Evolutionary conservation across 2,329 filamentous ascomycete species (phyloP).

Genomic region (Plectosphaerella plurivora): DNA sequence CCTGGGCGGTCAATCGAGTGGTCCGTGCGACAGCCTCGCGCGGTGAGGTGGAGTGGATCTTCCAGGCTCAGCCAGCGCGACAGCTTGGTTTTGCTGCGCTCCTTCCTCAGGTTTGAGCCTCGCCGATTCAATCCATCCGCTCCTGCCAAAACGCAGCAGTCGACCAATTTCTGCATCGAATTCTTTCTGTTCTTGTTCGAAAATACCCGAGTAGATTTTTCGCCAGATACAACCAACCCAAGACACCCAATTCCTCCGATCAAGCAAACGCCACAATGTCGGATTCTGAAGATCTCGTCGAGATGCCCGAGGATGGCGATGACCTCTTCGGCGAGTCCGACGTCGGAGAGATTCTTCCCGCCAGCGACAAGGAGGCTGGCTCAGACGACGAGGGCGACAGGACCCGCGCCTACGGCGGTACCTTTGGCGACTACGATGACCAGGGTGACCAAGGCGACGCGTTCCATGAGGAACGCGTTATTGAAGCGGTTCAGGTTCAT

Average conservation of each 20-base stretch:
- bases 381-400: slow-evolving; percentile 43
- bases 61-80: not conserved
- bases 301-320: slow-evolving; percentile 49
- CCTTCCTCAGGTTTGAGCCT: no score
- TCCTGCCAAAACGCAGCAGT: no score
- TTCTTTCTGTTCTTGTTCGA: no score
- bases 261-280: slow-evolving; percentile 36
- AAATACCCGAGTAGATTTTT: not conserved
- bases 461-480: slow-evolving; percentile 44
- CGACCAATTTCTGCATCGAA: no score
- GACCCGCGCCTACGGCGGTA: slow-evolving; percentile 13
- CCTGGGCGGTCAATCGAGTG: not conserved
- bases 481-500: slow-evolving; percentile 61
- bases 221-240: not conserved
- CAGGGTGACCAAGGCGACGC: slow-evolving; percentile 24
- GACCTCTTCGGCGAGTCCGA: slow-evolving; percentile 60
- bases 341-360: slow-evolving; percentile 56
- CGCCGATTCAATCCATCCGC: no score
- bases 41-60: no score
- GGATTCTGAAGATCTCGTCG: slow-evolving; percentile 50
- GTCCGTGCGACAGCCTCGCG: not conserved
- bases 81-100: not conserved
- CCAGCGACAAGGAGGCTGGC: slow-evolving; percentile 57
- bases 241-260: not conserved
- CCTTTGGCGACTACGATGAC: slow-evolving; percentile 36